A percentile compares a stretch with the other conserved stretches of the same genome.
These are phyloP conservation scores for Citrus sp. DNA, from an alignment of 345 rosid genomes.

Conservation along the genomic window DNA sequence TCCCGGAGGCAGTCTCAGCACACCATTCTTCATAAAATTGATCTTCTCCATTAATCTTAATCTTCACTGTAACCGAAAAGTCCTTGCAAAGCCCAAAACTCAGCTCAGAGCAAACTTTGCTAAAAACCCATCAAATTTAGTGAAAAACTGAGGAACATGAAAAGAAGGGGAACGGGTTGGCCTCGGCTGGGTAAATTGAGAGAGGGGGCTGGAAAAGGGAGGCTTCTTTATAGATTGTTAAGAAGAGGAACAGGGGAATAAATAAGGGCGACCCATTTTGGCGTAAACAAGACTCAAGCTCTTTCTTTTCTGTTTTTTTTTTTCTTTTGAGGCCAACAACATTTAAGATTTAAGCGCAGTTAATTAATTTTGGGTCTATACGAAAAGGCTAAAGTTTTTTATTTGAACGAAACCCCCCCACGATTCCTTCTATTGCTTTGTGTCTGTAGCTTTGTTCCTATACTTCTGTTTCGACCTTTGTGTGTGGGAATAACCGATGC, in stretches of 20 bases:
- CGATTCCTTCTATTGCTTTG: conserved; percentile 6
- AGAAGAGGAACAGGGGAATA: conserved; percentile 15
- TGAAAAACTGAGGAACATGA: background rate
- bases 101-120: background rate
- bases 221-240: conserved; percentile 34
- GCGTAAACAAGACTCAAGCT: conserved; percentile 77
- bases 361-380: conserved; percentile 11
- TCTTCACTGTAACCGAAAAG: too few relatives aligned
- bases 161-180: background rate
- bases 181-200: background rate
- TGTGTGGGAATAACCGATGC: conserved; percentile 30
- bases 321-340: conserved; percentile 23
- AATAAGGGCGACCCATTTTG: conserved; percentile 41
- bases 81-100: too few relatives aligned
- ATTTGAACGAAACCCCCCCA: conserved; percentile 16
- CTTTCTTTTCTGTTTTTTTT: conserved; percentile 21
- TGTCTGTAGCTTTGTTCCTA: background rate
- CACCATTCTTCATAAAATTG: conserved; percentile 55
- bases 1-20: conserved; percentile 78
- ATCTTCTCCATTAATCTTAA: conserved; percentile 44
- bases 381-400: conserved; percentile 21
- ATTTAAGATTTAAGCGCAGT: conserved; percentile 5
- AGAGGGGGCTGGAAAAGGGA: conserved; percentile 28
- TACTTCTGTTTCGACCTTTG: conserved; percentile 13
- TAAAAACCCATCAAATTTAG: conserved; percentile 7